Conservation (phyloP, 2,329 filamentous ascomycete genomes). For the Cytospora mali region DNA sequence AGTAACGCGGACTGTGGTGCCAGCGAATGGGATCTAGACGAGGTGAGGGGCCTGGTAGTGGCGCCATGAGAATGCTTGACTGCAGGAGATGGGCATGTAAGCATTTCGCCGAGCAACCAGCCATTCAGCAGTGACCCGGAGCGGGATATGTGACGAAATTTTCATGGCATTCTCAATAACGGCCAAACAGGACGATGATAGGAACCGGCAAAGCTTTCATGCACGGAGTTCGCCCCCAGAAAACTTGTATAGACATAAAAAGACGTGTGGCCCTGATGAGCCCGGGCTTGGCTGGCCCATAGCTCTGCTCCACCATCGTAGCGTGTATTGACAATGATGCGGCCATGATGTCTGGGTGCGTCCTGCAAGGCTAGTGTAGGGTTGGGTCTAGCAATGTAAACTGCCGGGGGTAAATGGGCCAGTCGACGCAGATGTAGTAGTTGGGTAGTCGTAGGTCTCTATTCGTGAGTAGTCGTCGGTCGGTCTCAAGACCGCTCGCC, state of each 20-base stretch:
- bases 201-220: background rate
- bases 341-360: conserved; percentile 15
- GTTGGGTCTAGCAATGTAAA: background rate
- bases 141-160: background rate
- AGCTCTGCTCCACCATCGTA: conserved; percentile 22
- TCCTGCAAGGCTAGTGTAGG: conserved; percentile 15
- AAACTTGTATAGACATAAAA: background rate
- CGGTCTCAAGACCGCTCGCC: background rate
- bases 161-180: background rate
- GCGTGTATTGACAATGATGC: conserved; percentile 4
- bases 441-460: background rate
- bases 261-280: conserved; percentile 5
- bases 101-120: background rate
- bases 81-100: background rate
- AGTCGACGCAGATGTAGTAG: background rate
- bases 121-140: conserved; percentile 11
- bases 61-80: conserved; percentile 5
- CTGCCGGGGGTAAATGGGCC: background rate
- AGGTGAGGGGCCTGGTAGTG: conserved; percentile 8
- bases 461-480: conserved; percentile 6
- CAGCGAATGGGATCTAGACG: conserved; percentile 11
- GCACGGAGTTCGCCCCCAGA: background rate
- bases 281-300: conserved; percentile 18
- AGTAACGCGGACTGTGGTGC: conserved; percentile 11
- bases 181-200: background rate